Evolutionary conservation across 257 asterid species (phyloP).

Genomic region (Lavandula angustifolia): DNA sequence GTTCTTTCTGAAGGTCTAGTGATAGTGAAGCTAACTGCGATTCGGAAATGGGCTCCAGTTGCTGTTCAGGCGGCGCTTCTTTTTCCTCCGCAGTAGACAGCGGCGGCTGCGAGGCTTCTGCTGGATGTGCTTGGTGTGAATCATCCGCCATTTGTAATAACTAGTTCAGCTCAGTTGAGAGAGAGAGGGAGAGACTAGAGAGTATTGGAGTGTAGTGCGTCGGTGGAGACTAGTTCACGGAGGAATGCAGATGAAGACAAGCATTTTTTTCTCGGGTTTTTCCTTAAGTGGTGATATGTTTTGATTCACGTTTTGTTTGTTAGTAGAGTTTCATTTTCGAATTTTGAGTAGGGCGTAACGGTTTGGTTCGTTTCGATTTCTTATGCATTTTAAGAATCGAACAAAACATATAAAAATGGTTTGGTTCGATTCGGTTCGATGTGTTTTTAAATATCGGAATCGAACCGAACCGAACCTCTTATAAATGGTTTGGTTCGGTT

Average conservation of each 20-base stretch:
- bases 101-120: conserved; percentile 34
- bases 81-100: conserved; percentile 32
- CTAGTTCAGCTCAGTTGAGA: not conserved
- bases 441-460: too few species aligned
- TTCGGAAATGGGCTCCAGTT: conserved; percentile 30
- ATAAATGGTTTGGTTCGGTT: too few species aligned
- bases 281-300: conserved; percentile 21
- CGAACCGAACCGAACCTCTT: too few species aligned
- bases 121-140: conserved; percentile 33
- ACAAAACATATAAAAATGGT: too few species aligned
- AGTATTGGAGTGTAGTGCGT: not conserved
- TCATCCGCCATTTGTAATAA: conserved; percentile 53
- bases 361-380: too few species aligned
- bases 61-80: conserved; percentile 24
- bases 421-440: too few species aligned
- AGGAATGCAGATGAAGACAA: conserved; percentile 16
- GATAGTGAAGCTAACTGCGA: conserved; percentile 67
- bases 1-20: conserved; percentile 32
- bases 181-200: conserved; percentile 3
- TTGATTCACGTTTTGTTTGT: too few species aligned
- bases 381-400: too few species aligned
- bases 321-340: too few species aligned
- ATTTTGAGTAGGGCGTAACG: too few species aligned
- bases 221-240: not conserved
- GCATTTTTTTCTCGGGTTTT: not conserved